Base-by-base conservation (phyloP, 2,329 filamentous ascomycete species). In the Aspergillus chevalieri region DNA sequence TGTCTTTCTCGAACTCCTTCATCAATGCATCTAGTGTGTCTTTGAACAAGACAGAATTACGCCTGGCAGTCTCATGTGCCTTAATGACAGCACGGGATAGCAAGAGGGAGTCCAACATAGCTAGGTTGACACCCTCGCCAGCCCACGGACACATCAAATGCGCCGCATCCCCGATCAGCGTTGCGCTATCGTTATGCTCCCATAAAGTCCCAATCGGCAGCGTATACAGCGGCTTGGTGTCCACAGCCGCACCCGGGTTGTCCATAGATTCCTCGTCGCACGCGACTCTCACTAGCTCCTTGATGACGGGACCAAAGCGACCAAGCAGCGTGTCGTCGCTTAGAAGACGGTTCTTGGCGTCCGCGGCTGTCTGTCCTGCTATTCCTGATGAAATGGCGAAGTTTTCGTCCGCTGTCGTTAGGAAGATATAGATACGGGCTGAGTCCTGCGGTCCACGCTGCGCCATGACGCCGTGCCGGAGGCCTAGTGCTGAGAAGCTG, bases 71-170 rank as follows among this genome's bases (percentile, higher is more conserved):
- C 26, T 51, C 46, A 14, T 55, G 28, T 6, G 54, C 53, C 15
- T 52, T 43, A 47, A 54, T 49, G 3, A 65, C 57, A 3, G 52
- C 54, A 14, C 50, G 52, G 2, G 55, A 47, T 19, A 64, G 44
- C 28, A 51, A 34, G 4, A 64, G 44, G 1, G 62, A 50, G 46
- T 66, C 63, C 50, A 46, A 52, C 58, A 66, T 56, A 4, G 59
- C 63, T 10, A 60, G 44, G 39, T 66, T 66, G 9, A 63, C 64
- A 2, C 64, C 62, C 33, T 63, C 56, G 3, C 62, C 64, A 8
- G 58, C 60, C 50, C 60, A 67, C 1, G 62, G 63, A 10, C 49
- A 51, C 61, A 64, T 65, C 19, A 65, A 44, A 44, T 66, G 61
- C 3, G 63, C 62, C 8, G 64, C 62, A 49, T 66, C 64, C 12